Evolutionary conservation across 305 asterid species (phyloP).

Genomic region (Solanum hybrid): DNA sequence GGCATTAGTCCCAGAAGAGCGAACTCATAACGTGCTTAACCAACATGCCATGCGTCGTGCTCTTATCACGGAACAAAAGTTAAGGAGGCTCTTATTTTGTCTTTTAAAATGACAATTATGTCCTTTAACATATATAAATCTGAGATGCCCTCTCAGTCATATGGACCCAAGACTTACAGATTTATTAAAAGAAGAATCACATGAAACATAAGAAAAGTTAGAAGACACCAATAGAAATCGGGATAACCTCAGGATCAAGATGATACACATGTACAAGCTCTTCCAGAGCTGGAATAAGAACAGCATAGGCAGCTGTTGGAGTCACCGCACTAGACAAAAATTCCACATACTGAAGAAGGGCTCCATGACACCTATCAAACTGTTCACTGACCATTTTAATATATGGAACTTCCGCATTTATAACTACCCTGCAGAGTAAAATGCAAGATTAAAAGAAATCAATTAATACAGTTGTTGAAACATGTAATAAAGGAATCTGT

Average conservation of each 20-base stretch:
- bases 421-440: conserved; percentile 70
- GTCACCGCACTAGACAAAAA: conserved; percentile 86
- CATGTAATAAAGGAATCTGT: not conserved
- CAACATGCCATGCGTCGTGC: not conserved
- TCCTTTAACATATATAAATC: not conserved
- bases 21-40: not conserved
- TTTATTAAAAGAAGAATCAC: not conserved
- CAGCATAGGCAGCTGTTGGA: conserved; percentile 66
- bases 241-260: conserved; percentile 95
- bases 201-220: not conserved
- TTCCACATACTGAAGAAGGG: conserved; percentile 98
- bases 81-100: not conserved
- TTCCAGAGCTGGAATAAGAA: conserved; percentile 79
- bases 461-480: not conserved
- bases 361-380: conserved; percentile 97
- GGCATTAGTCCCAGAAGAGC: not conserved
- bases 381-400: conserved; percentile 98
- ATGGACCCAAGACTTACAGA: not conserved
- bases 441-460: not conserved
- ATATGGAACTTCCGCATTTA: conserved; percentile 68
- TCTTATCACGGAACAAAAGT: not conserved
- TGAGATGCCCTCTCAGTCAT: not conserved
- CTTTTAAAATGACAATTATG: not conserved
- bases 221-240: conserved; percentile 13
- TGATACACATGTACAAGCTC: conserved; percentile 91